Evolutionary conservation across 2,329 filamentous ascomycete genomes (phyloP).

Genomic region (Epichloe brachyelytri): DNA sequence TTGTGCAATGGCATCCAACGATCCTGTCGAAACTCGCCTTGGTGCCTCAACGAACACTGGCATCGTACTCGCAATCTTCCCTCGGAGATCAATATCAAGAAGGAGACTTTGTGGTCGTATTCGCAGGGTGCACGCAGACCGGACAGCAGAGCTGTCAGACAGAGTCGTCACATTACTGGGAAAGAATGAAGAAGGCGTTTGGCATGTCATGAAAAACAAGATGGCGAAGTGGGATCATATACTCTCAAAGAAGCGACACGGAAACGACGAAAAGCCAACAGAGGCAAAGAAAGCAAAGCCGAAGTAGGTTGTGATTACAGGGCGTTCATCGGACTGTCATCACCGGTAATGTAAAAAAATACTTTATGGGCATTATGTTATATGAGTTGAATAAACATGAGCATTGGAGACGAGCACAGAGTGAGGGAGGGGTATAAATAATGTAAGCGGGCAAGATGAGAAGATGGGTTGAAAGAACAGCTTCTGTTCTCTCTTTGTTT

Average conservation of each 20-base stretch:
- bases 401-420: not conserved
- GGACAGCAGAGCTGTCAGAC: slow-evolving; percentile 53
- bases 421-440: not conserved
- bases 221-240: not conserved
- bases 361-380: slow-evolving; percentile 6
- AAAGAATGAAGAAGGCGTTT: slow-evolving; percentile 33
- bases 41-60: slow-evolving; percentile 74
- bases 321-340: slow-evolving; percentile 8
- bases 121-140: slow-evolving; percentile 55
- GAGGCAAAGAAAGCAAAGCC: not conserved
- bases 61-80: slow-evolving; percentile 53
- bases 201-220: slow-evolving; percentile 6
- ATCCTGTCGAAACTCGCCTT: slow-evolving; percentile 81
- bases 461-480: not conserved
- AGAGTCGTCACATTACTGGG: slow-evolving; percentile 46
- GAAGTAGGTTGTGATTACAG: slow-evolving; percentile 6
- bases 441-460: not conserved
- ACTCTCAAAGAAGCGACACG: not conserved
- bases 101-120: slow-evolving; percentile 73
- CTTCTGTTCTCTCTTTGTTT: not conserved
- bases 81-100: slow-evolving; percentile 58
- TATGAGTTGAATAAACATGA: slow-evolving; percentile 7
- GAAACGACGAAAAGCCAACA: not conserved
- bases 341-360: not conserved
- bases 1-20: slow-evolving; percentile 93